Conservation (phyloP, 2,329 filamentous ascomycete species). For the Aspergillus novoparasiticus region DNA sequence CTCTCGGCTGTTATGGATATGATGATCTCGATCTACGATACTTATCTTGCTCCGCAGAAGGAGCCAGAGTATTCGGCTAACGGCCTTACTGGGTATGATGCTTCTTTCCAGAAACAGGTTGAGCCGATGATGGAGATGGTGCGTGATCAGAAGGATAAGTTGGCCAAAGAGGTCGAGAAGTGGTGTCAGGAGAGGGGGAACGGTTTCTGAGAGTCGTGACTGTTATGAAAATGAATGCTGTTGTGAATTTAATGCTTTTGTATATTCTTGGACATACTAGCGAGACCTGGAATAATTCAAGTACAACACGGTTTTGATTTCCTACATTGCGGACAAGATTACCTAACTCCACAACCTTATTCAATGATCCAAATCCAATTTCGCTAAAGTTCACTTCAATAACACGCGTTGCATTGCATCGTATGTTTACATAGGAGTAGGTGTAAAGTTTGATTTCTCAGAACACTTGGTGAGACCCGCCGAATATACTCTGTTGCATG, state of each 20-base stretch:
- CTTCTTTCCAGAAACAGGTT: conserved; percentile 37
- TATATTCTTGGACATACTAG: background rate
- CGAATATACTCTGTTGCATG: background rate
- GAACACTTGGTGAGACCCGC: background rate
- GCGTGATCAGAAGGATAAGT: conserved; percentile 35
- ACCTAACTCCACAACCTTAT: background rate
- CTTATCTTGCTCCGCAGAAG: conserved; percentile 38
- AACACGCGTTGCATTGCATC: background rate
- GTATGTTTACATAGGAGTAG: background rate
- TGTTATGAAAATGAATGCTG: background rate
- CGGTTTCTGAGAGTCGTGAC: conserved; percentile 16
- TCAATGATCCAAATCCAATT: background rate
- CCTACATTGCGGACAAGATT: background rate
- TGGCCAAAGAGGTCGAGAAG: conserved; percentile 45
- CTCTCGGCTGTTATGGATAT: conserved; percentile 52
- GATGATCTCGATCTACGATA: conserved; percentile 50
- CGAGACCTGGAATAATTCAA: background rate
- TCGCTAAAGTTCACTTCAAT: background rate
- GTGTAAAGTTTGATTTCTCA: background rate
- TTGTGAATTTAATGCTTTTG: background rate
- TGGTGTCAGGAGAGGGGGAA: conserved; percentile 51
- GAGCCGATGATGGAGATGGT: conserved; percentile 43
- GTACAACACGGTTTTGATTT: background rate
- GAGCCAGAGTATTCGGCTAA: conserved; percentile 23
- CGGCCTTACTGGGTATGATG: conserved; percentile 26